phyloP scores from a whole-genome alignment of 2,329 filamentous ascomycete genomes.

The Colletotrichum sp. region DNA sequence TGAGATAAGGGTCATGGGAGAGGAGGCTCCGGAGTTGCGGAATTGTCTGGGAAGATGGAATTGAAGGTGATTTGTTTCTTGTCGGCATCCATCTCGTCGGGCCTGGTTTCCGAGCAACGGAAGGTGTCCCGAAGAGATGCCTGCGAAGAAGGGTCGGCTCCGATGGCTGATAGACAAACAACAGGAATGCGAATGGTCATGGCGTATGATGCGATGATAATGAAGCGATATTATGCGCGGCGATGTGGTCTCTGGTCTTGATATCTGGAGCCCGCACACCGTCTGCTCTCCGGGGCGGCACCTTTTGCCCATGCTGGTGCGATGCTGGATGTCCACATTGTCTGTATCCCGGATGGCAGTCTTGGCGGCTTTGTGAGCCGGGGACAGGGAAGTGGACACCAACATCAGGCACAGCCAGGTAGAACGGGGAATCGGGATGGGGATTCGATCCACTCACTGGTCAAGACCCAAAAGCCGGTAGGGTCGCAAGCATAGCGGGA shows the following conservation, averaged over 20 bases:
- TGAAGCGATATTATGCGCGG: neutral
- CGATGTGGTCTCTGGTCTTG: neutral
- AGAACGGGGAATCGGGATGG: neutral
- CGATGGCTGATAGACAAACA: neutral
- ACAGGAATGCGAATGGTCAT: neutral
- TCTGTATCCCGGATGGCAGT: neutral
- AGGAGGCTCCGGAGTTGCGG: neutral
- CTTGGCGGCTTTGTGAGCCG: slow-evolving; percentile 3
- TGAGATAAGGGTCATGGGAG: neutral
- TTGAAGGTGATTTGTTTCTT: neutral
- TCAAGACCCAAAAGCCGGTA: neutral
- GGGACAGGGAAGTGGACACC: neutral
- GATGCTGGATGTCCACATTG: neutral
- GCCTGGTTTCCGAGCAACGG: neutral
- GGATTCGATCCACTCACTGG: neutral
- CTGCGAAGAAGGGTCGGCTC: neutral
- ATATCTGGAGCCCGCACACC: neutral
- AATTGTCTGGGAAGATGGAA: neutral
- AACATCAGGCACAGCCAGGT: neutral
- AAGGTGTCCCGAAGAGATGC: neutral
- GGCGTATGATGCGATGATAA: neutral
- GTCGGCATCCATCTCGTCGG: neutral
- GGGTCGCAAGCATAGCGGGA: neutral
- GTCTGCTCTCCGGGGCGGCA: neutral
- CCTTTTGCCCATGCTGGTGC: neutral